phyloP scores from a whole-genome alignment of 116 monocot genomes.

The Zostera marina region DNA sequence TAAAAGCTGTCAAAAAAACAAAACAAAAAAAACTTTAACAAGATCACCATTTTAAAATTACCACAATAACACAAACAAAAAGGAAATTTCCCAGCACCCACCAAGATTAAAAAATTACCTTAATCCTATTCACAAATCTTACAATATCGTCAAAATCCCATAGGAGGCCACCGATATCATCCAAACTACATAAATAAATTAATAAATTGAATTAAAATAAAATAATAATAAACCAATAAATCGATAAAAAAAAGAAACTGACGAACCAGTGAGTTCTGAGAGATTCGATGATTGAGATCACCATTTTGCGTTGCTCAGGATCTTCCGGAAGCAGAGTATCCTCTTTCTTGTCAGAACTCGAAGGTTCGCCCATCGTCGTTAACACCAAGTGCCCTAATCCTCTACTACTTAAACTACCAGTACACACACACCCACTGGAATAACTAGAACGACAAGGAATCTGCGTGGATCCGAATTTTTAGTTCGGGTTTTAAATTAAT shows the following conservation, averaged over 20 bases:
- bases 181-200: not conserved
- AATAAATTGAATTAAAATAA: not conserved
- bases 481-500: no score
- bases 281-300: not conserved
- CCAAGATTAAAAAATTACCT: not conserved
- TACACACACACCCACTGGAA: no score
- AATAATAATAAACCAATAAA: not conserved
- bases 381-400: not conserved
- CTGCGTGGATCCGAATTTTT: no score
- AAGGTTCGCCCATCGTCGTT: not conserved
- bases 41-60: not conserved
- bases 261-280: slow-evolving; percentile 1
- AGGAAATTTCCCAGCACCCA: not conserved
- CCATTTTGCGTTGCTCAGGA: slow-evolving; percentile 1
- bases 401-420: not conserved
- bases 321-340: not conserved
- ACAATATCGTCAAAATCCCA: slow-evolving; percentile 4
- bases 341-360: not conserved
- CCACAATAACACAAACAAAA: no score
- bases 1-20: no score
- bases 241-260: not conserved
- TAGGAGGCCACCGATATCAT: not conserved
- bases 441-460: no score
- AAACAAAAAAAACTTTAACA: not conserved
- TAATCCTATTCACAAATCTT: not conserved